These are phyloP conservation scores for Xylariales sp. DNA, from an alignment of 2,329 filamentous ascomycete species.

Conservation along the genomic window DNA sequence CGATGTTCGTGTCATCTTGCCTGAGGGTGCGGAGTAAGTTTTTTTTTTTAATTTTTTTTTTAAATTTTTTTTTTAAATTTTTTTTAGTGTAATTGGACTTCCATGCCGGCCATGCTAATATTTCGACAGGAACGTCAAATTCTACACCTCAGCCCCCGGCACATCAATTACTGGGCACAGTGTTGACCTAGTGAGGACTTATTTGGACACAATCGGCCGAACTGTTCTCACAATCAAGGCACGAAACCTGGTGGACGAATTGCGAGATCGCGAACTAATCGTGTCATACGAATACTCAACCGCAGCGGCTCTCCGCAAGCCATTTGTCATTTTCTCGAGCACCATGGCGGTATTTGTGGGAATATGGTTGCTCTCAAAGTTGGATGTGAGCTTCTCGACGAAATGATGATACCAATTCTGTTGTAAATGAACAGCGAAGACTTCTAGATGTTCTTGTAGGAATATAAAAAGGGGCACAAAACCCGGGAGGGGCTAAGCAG, in stretches of 20 bases:
- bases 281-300: conserved; percentile 90
- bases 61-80: too few species aligned
- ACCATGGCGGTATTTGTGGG: conserved; percentile 78
- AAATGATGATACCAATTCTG: conserved; percentile 50
- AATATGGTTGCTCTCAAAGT: conserved; percentile 78
- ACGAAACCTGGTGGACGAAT: conserved; percentile 89
- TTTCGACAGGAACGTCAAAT: conserved; percentile 79
- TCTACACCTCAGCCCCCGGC: conserved; percentile 76
- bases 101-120: conserved; percentile 54
- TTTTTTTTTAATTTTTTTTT: too few species aligned
- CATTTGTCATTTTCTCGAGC: conserved; percentile 81
- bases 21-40: conserved; percentile 87
- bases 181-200: conserved; percentile 80
- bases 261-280: conserved; percentile 83
- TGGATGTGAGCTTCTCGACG: conserved; percentile 81
- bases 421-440: conserved; percentile 30
- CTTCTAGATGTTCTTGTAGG: conserved; percentile 35
- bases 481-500: not conserved
- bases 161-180: conserved; percentile 68
- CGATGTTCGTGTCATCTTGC: conserved; percentile 83
- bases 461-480: conserved; percentile 34
- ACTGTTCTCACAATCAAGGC: conserved; percentile 84
- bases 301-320: conserved; percentile 82
- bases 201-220: conserved; percentile 91
- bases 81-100: conserved; percentile 41